Evolutionary conservation across 192 early-diverging fungal species (phyloP), one percentile per base, ranked within the genome.

Genomic region (Rhizophagus sp.): DNA sequence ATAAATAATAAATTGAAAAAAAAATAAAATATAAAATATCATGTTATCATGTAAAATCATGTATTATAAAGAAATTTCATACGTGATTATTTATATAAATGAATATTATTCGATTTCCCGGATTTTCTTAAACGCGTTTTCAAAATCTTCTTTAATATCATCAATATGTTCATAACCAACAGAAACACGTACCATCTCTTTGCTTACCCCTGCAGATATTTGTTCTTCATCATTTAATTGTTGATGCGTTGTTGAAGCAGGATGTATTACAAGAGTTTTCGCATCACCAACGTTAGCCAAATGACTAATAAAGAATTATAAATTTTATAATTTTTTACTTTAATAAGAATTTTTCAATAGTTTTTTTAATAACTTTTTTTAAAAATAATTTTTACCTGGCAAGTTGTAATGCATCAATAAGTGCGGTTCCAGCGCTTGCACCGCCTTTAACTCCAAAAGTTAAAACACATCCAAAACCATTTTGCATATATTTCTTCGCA

Each of bases 251-350:
- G 96, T 97, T 34, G 89, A 82, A 25, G 93, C 86, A 12, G 97
- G 94, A 74, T 95, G 93, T 79, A 97, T 95, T 25, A 94, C 94
- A 33, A 98, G 87, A 9, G 96, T 97, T 82, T 94, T 90, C 13
- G 93, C 90, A 85, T 98, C 97, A 74, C 97, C 97, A 25, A 98
- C 95, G 75, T 98, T 98, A 65, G 96, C 96, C 41, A 98, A 83
- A 82, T 97, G 95, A 69, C 67, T 41, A 69, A 41, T 22, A 69
- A 33, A 4, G 0, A 67, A 33, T 30, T 30, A 30, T 1, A 30
- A 30, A 1, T 30, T 30, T 30, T 30, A 30, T 30, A 30, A 30
- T 30, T 30, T 1, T 30, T 30, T 30, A 30, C 27, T 30, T 30
- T 30, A 30, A 30, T 30, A 30, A 30, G 27, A 30, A 30, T 30